Evolutionary conservation across 768 basidiomycete genomes (phyloP), one percentile per base, ranked within the genome.

Genomic region (Russula ochroleuca): DNA sequence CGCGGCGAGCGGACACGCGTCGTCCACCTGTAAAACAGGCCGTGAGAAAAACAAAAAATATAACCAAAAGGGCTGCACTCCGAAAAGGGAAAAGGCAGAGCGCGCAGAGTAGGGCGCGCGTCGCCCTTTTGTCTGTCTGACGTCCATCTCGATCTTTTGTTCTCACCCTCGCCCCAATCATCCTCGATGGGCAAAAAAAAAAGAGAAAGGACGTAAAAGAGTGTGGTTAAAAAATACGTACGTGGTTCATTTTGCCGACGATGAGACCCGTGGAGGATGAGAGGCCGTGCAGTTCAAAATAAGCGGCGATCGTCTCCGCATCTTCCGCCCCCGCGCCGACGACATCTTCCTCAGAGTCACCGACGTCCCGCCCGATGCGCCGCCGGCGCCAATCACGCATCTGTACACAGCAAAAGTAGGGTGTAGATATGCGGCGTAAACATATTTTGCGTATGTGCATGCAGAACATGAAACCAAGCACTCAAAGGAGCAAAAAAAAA

Each of bases 221-320:
- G 21, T 10, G 11, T 13, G 10, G 45, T 47, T 47, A n/a, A 13
- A 47, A 13, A 28, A 28, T 33, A 57, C 67, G 57, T 67, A 68
- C 65, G 13, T 67, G 55, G 17, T 50, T 19, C 43, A 68, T 47
- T 33, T 37, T 41, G 41, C 40, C 35, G 17, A 43, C 55, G 48
- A 68, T 51, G 53, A 68, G 57, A 6, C 54, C 43, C 21, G 50
- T 61, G 19, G 40, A 38, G 19, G 57, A 58, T 33, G 13, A 56
- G 45, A 59, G 37, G 5, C 61, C 62, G 51, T 62, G 59, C 59
- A 49, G 35, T 19, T 37, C 37, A 48, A 67, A 67, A 48, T 68
- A 67, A 23, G 68, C 68, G 43, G 59, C 55, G 59, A 67, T 64
- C 53, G 55, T 58, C 59, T 67, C 62, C n/a, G 55, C 57, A 25